These are phyloP conservation scores for Cyclotella cryptica DNA, from an alignment of 108 stramenopile genomes.

Conservation along the genomic window DNA sequence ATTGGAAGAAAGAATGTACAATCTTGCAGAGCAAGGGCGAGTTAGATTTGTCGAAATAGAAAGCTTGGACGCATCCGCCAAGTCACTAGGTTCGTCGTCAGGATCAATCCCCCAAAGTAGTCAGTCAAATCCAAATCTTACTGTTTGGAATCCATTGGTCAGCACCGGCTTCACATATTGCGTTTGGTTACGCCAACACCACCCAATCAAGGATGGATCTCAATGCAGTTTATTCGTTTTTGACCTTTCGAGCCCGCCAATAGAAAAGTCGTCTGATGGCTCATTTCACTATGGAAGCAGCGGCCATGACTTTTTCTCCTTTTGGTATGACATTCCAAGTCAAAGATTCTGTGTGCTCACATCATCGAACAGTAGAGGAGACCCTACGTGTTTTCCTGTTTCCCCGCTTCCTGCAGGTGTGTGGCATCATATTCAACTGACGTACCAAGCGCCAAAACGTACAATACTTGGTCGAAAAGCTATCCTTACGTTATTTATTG, in stretches of 20 bases:
- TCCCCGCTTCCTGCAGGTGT: conserved; percentile 79
- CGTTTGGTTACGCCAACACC: conserved; percentile 75
- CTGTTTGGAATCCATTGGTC: conserved; percentile 74
- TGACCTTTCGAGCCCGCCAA: conserved; percentile 75
- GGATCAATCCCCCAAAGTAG: conserved; percentile 50
- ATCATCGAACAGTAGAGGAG: conserved; percentile 65
- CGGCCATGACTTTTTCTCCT: conserved; percentile 67
- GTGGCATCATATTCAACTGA: conserved; percentile 89
- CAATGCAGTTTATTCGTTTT: conserved; percentile 74
- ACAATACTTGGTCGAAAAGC: conserved; percentile 83
- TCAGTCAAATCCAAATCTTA: conserved; percentile 54
- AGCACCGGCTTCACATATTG: conserved; percentile 82
- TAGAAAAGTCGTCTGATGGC: conserved; percentile 57
- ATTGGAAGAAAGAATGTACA: conserved; percentile 81
- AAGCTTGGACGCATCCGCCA: conserved; percentile 68
- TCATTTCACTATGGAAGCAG: conserved; percentile 46
- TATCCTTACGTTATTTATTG: conserved; percentile 68
- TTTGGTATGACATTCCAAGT: conserved; percentile 80
- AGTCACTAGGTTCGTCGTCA: conserved; percentile 53
- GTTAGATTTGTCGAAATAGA: conserved; percentile 82
- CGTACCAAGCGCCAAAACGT: conserved; percentile 85
- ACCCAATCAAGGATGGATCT: conserved; percentile 55
- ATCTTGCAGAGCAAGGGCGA: conserved; percentile 78
- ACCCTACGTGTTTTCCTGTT: conserved; percentile 79
- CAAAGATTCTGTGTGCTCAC: conserved; percentile 80